These are phyloP conservation scores for Hysterangium stoloniferum DNA, from an alignment of 768 basidiomycete species.

Conservation along the genomic window DNA sequence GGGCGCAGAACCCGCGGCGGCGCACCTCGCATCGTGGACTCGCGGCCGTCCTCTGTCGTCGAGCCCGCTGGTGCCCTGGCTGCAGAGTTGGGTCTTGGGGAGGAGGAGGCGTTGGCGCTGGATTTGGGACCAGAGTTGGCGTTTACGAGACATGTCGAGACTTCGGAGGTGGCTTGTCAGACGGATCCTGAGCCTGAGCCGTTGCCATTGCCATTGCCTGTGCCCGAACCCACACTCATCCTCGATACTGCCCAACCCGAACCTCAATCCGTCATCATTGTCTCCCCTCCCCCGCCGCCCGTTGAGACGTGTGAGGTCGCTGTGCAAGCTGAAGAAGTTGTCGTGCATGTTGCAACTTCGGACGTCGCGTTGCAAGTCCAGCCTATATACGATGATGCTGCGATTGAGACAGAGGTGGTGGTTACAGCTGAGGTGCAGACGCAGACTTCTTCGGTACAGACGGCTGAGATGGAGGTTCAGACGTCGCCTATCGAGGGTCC, in stretches of 20 bases:
- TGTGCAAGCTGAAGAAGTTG: conserved; percentile 33
- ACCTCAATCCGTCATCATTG: conserved; percentile 20
- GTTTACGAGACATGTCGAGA: conserved; percentile 29
- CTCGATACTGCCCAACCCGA: too few relatives aligned
- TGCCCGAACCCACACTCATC: conserved; percentile 9
- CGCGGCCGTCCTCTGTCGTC: conserved; percentile 61
- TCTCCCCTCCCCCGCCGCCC: conserved; percentile 21
- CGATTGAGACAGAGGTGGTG: conserved; percentile 6
- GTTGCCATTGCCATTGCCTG: conserved; percentile 17
- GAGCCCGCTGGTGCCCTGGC: conserved; percentile 68
- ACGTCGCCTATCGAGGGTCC: conserved; percentile 16
- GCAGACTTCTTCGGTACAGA: conserved; percentile 28
- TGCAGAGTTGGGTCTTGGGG: conserved; percentile 44
- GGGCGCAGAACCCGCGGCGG: conserved; percentile 55
- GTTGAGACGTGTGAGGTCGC: conserved; percentile 25
- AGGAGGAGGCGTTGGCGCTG: too few relatives aligned
- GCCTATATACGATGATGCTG: conserved; percentile 14
- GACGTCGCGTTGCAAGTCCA: background rate
- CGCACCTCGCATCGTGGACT: conserved; percentile 54
- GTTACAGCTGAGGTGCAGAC: conserved; percentile 22
- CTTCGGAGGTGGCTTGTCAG: conserved; percentile 58
- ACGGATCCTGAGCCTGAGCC: conserved; percentile 39
- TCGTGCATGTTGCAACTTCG: background rate
- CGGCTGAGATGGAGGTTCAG: conserved; percentile 28
- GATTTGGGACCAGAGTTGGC: conserved; percentile 24